These are phyloP conservation scores for Coprinopsis strossmayeri DNA, from an alignment of 768 basidiomycete genomes.

Conservation along the genomic window DNA sequence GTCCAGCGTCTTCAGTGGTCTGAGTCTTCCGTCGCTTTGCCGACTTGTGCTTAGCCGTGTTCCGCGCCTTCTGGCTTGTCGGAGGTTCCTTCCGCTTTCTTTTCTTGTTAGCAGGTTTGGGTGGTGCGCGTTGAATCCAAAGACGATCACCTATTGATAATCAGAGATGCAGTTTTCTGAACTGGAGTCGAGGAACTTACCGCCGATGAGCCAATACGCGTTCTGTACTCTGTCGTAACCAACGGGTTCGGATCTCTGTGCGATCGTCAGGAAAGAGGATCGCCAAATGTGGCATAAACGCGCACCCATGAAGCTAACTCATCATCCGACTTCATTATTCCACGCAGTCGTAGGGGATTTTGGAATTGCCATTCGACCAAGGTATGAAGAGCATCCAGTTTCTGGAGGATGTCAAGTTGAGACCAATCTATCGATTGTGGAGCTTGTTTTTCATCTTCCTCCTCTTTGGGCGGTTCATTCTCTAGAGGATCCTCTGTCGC, in stretches of 20 bases:
- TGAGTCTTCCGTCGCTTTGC: slow-evolving; percentile 10
- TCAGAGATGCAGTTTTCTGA: not conserved
- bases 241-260: slow-evolving; percentile 76
- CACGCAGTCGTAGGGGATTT: slow-evolving; percentile 61
- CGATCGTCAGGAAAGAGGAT: slow-evolving; percentile 7
- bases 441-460: slow-evolving; percentile 18
- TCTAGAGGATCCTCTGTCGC: slow-evolving; percentile 1
- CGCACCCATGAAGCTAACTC: slow-evolving; percentile 75
- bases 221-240: slow-evolving; percentile 77
- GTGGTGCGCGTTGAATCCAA: slow-evolving; percentile 76
- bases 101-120: slow-evolving; percentile 38
- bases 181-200: slow-evolving; percentile 29
- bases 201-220: slow-evolving; percentile 82
- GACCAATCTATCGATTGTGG: slow-evolving; percentile 54
- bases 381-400: slow-evolving; percentile 69
- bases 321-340: slow-evolving; percentile 73
- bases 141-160: slow-evolving; percentile 59
- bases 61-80: slow-evolving; percentile 6
- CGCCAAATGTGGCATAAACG: slow-evolving; percentile 5
- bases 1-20: slow-evolving; percentile 5
- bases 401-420: slow-evolving; percentile 59
- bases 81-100: slow-evolving; percentile 26
- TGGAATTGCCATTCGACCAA: slow-evolving; percentile 87
- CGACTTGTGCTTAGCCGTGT: not conserved
- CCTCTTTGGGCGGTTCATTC: slow-evolving; percentile 8